Evolutionary conservation across 2,329 filamentous ascomycete species (phyloP).

Genomic region (Teratosphaeria pseudoeucalypti): DNA sequence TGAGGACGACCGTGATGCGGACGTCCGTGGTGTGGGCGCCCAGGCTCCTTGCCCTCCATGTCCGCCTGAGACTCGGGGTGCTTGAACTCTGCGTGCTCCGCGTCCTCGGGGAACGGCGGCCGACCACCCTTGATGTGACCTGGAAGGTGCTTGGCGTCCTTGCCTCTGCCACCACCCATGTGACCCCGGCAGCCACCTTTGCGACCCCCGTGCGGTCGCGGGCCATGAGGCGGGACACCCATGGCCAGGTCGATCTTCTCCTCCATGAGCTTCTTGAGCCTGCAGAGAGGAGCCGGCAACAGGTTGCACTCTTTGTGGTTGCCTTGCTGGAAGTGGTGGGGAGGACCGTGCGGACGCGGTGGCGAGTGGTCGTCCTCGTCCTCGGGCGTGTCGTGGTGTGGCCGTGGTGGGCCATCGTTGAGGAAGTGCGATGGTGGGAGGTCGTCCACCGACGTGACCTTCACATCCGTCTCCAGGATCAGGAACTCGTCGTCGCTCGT

Average conservation of each 20-base stretch:
- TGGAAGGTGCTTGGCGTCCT: slow-evolving; percentile 10
- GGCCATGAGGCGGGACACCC: slow-evolving; percentile 25
- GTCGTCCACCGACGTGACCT: neutral
- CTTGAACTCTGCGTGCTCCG: neutral
- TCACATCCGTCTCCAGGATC: slow-evolving; percentile 32
- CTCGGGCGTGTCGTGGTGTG: slow-evolving; percentile 8
- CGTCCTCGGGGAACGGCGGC: slow-evolving; percentile 15
- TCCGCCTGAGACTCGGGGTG: neutral
- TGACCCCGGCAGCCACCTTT: slow-evolving; percentile 8
- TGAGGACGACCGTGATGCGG: slow-evolving; percentile 8
- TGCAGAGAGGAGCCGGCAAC: slow-evolving; percentile 41
- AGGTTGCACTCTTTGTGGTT: slow-evolving; percentile 27
- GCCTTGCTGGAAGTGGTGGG: slow-evolving; percentile 12
- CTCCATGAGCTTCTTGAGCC: slow-evolving; percentile 43
- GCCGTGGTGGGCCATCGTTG: slow-evolving; percentile 13
- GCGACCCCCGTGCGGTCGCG: neutral
- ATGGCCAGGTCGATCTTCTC: slow-evolving; percentile 34
- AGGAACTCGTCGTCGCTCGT: slow-evolving; percentile 45
- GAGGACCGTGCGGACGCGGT: slow-evolving; percentile 1
- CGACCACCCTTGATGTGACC: slow-evolving; percentile 13
- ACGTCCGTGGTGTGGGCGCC: slow-evolving; percentile 14
- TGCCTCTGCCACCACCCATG: slow-evolving; percentile 23
- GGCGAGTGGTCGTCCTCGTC: neutral
- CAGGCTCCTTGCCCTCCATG: slow-evolving; percentile 6
- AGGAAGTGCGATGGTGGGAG: neutral